phyloP scores from a whole-genome alignment of 2,329 filamentous ascomycete genomes.

The Akanthomyces muscarius region DNA sequence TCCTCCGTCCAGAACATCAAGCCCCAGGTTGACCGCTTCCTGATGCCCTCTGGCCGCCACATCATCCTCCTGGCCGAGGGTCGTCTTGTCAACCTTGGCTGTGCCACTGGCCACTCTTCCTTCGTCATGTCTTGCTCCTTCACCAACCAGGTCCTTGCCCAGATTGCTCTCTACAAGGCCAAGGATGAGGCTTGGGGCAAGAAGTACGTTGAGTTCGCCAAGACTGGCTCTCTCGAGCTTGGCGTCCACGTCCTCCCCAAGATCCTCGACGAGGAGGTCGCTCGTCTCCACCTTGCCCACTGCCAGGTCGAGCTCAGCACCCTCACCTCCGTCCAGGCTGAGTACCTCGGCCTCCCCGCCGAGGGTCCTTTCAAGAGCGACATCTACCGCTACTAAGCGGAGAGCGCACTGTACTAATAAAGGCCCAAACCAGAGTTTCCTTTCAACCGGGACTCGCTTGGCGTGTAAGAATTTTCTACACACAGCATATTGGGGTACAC shows the following conservation, averaged over 20 bases:
- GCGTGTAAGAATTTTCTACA: conserved; percentile 34
- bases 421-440: conserved; percentile 30
- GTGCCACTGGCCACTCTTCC: conserved; percentile 97
- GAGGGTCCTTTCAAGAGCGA: conserved; percentile 97
- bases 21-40: conserved; percentile 98
- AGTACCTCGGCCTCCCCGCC: conserved; percentile 82
- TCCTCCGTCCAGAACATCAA: conserved; percentile 97
- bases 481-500: conserved; percentile 32
- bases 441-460: conserved; percentile 36
- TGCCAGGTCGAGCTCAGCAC: conserved; percentile 91
- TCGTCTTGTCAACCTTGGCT: conserved; percentile 98
- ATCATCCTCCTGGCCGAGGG: conserved; percentile 98
- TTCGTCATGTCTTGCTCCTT: conserved; percentile 99
- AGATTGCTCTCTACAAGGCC: conserved; percentile 97
- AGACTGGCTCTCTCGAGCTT: conserved; percentile 82
- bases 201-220: conserved; percentile 96
- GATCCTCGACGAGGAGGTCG: conserved; percentile 98
- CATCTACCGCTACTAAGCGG: conserved; percentile 53
- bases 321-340: conserved; percentile 81
- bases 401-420: conserved; percentile 27
- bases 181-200: conserved; percentile 79
- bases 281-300: conserved; percentile 86
- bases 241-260: conserved; percentile 97
- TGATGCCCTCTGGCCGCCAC: conserved; percentile 89
- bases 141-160: conserved; percentile 99